These are phyloP conservation scores for Solanum sitiens DNA, from an alignment of 257 asterid species.

Conservation along the genomic window DNA sequence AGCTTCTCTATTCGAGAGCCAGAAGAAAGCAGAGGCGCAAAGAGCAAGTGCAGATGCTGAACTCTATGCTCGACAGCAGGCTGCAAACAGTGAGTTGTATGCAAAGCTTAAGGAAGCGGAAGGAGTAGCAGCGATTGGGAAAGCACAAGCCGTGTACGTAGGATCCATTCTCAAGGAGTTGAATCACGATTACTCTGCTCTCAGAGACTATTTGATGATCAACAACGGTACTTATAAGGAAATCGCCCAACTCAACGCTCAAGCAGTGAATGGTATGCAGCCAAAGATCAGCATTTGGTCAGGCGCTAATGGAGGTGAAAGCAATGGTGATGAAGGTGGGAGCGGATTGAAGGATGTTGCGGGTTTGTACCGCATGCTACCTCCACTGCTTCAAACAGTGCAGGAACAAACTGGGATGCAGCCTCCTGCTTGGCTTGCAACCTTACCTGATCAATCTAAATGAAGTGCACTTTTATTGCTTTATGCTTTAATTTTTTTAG, in stretches of 20 bases:
- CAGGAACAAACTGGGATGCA: slow-evolving; percentile 8
- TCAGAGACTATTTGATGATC: slow-evolving; percentile 6
- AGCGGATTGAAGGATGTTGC: neutral
- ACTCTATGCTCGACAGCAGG: neutral
- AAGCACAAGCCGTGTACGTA: neutral
- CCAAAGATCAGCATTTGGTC: slow-evolving; percentile 8
- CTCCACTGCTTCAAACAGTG: slow-evolving; percentile 1
- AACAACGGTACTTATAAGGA: neutral
- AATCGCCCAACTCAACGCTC: neutral
- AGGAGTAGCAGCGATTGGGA: neutral
- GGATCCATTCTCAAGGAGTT: neutral
- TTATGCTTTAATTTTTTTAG: neutral
- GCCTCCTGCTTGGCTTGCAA: slow-evolving; percentile 6
- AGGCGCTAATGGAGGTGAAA: neutral
- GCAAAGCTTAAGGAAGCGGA: slow-evolving; percentile 5
- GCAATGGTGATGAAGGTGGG: neutral
- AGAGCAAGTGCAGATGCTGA: slow-evolving; percentile 1
- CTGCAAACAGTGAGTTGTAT: neutral
- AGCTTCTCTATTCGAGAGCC: neutral
- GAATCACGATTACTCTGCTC: neutral
- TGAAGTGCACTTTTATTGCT: neutral
- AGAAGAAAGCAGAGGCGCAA: slow-evolving; percentile 2
- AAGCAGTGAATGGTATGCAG: neutral
- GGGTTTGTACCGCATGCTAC: slow-evolving; percentile 1
- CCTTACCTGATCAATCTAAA: neutral